Evolutionary conservation across 495 filamentous ascomycete genomes (phyloP).

Genomic region (Hypoxylon crocopeplum): DNA sequence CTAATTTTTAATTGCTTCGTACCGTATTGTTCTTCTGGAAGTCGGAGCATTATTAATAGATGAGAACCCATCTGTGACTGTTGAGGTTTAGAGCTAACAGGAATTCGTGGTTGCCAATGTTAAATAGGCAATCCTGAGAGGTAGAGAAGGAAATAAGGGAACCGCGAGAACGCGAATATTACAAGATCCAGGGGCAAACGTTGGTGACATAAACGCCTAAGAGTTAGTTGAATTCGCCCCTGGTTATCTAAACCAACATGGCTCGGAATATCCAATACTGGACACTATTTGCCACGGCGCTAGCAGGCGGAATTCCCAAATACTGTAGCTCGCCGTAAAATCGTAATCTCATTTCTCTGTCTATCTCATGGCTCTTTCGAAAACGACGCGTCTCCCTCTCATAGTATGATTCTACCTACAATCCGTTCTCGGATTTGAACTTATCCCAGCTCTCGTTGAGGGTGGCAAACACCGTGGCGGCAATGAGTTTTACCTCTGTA

Average conservation of each 20-base stretch:
- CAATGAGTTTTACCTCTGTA: constrained; percentile 95
- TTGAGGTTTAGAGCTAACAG: no score
- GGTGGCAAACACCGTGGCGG: constrained; percentile 85
- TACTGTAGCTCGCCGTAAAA: constrained; percentile 16
- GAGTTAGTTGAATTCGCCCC: neutral
- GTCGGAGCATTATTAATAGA: neutral
- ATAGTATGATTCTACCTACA: constrained; percentile 51
- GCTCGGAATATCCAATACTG: neutral
- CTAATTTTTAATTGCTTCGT: neutral
- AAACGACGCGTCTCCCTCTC: neutral
- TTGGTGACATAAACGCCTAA: no score
- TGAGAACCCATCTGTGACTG: no score
- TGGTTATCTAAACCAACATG: neutral
- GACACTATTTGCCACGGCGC: neutral
- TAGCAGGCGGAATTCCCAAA: neutral
- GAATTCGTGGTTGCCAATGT: no score
- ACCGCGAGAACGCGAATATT: no score
- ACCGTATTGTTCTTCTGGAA: no score
- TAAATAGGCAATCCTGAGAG: no score
- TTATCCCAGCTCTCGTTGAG: constrained; percentile 99
- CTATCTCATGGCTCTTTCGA: constrained; percentile 9
- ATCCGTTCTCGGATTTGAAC: constrained; percentile 88
- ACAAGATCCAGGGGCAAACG: neutral
- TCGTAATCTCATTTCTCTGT: constrained; percentile 34
- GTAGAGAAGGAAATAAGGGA: no score